Base-by-base conservation (phyloP, 768 basidiomycete genomes). In the Clitopilus hobsonii region DNA sequence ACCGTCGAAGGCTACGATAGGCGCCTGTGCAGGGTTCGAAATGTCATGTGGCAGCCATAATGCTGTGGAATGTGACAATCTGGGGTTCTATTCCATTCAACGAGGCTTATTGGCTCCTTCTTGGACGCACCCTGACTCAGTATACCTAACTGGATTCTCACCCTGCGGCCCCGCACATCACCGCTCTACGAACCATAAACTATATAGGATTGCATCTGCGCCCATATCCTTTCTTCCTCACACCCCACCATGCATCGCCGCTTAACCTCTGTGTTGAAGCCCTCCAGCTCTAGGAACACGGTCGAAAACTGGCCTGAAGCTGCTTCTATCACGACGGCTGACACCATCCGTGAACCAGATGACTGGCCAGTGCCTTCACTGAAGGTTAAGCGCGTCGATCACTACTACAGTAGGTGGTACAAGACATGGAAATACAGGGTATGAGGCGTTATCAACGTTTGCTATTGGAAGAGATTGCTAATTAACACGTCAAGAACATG, bases 351-450 rank as follows among this genome's bases (percentile, higher is more conserved):
- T 10, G 41, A 45, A 45, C 41, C 41, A 23, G 41, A 45, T 23
- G 22, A 10, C 41, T 45, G 41, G 41, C 68, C 78, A 53, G 65
- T 71, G 5, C 77, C 78, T 25, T 76, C 77, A 14, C 68, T 82
- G 54, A 82, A 85, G 67, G 69, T 84, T 64, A 84, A 84, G 63
- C 79, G 80, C 1, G 77, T 84, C 41, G 84, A 84, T 61, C 72
- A 79, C 59, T 84, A 82, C 60, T 84, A 79, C 64, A 82, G 79
- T 61, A 67, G 73, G 56, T 83, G 82, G 82, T 71, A 71, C 27
- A 81, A 77, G 62, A 63, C 66, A 18, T 84, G 82, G 82, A 83
- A 81, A 67, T 84, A 85, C 61, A 69, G 70, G 59, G 79, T 79
- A 63, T 22, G 68, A 53, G 3, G 13, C 58, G 28, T 41, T 52